Evolutionary conservation across 495 filamentous ascomycete species (phyloP).

Genomic region (Penicillium paxilli): DNA sequence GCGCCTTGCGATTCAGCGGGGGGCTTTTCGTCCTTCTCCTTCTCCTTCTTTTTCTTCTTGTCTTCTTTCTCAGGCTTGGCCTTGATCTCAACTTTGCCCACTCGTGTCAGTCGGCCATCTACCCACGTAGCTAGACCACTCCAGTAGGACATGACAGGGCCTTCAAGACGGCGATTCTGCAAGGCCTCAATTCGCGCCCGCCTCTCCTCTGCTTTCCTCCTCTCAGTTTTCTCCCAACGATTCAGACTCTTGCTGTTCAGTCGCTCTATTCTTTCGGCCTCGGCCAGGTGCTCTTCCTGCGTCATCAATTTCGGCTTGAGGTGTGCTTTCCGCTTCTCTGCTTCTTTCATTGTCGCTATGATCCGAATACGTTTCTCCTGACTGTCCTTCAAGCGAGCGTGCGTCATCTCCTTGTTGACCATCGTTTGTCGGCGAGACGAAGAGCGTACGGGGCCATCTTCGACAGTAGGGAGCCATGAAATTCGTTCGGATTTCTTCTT

Average conservation of each 20-base stretch:
- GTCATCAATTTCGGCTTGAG: conserved; percentile 79
- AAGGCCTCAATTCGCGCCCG: conserved; percentile 78
- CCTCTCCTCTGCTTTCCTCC: conserved; percentile 78
- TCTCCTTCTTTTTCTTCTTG: conserved; percentile 35
- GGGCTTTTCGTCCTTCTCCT: conserved; percentile 35
- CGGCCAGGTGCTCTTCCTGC: conserved; percentile 80
- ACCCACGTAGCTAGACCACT: conserved; percentile 80
- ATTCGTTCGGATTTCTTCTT: conserved; percentile 93
- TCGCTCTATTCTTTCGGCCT: conserved; percentile 80
- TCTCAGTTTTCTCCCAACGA: conserved; percentile 91
- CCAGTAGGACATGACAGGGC: conserved; percentile 90
- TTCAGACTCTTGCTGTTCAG: conserved; percentile 88
- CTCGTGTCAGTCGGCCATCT: conserved; percentile 72
- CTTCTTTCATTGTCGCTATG: conserved; percentile 83
- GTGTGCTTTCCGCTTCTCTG: conserved; percentile 74
- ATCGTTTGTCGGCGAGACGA: conserved; percentile 83
- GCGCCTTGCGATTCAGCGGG: conserved; percentile 22
- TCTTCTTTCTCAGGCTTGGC: conserved; percentile 43
- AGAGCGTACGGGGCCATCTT: conserved; percentile 77
- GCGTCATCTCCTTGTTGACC: conserved; percentile 78
- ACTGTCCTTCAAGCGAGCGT: conserved; percentile 78
- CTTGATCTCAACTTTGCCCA: conserved; percentile 67
- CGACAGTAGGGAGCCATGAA: conserved; percentile 80
- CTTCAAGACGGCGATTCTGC: conserved; percentile 80
- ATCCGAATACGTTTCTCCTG: conserved; percentile 77